A percentile compares a stretch with the other conserved stretches of the same genome.
Conservation (phyloP, 345 rosid genomes). For the Boechera stricta region DNA sequence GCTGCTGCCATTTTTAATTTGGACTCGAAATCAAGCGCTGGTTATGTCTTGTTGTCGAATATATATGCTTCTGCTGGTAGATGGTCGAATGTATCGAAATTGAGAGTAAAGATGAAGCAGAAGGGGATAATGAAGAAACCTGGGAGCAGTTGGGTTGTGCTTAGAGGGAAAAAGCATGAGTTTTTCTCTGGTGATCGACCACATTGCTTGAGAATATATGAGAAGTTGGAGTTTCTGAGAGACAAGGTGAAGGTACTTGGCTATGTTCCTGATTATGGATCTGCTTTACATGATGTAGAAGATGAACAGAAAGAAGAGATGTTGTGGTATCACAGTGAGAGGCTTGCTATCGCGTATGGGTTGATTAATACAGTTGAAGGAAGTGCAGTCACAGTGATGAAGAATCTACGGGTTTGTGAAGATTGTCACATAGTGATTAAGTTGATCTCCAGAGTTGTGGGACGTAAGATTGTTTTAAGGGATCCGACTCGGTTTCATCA, state of each 20-base stretch:
- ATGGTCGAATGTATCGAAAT: slow-evolving; percentile 63
- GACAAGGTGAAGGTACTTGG: slow-evolving; percentile 64
- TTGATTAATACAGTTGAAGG: slow-evolving; percentile 56
- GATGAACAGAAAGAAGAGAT: slow-evolving; percentile 75
- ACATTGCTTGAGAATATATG: slow-evolving; percentile 46
- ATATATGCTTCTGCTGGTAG: slow-evolving; percentile 67
- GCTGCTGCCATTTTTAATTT: slow-evolving; percentile 52
- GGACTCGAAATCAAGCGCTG: slow-evolving; percentile 63
- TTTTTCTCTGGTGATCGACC: slow-evolving; percentile 70
- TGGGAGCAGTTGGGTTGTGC: slow-evolving; percentile 68
- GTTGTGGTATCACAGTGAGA: slow-evolving; percentile 68
- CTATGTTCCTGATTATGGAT: slow-evolving; percentile 60
- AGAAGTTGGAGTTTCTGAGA: slow-evolving; percentile 66
- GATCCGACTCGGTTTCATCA: slow-evolving; percentile 66
- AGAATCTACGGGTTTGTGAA: slow-evolving; percentile 76
- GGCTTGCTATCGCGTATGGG: slow-evolving; percentile 68
- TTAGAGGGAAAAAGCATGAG: slow-evolving; percentile 58
- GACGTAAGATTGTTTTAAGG: slow-evolving; percentile 59
- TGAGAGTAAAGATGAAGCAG: slow-evolving; percentile 67
- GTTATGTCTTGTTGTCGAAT: slow-evolving; percentile 67
- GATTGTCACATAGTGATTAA: slow-evolving; percentile 68
- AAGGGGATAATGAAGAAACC: slow-evolving; percentile 58
- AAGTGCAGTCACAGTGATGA: slow-evolving; percentile 64
- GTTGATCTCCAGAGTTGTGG: slow-evolving; percentile 56
- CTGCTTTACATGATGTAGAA: slow-evolving; percentile 69